Percentiles rank a stretch among this genome's conserved stretches.
Evolutionary conservation across 164 flowering plant species (phyloP).

Genomic region (Taxillus chinensis): DNA sequence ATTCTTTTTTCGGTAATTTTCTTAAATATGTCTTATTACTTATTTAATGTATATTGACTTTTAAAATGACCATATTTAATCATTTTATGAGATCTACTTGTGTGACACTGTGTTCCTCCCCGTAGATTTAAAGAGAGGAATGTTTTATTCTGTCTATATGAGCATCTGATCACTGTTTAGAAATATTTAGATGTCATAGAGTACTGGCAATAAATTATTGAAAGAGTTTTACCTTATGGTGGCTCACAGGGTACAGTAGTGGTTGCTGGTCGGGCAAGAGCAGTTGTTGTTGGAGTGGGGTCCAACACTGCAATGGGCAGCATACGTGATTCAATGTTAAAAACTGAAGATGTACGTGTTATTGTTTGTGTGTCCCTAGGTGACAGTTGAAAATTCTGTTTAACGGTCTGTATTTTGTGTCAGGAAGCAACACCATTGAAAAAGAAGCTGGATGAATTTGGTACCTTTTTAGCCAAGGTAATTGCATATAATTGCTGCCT

Average conservation of each 20-base stretch:
- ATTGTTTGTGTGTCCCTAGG: neutral
- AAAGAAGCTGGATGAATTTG: constrained; percentile 94
- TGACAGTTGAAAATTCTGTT: constrained; percentile 1
- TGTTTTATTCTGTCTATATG: neutral
- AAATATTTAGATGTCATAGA: neutral
- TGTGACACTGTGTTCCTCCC: neutral
- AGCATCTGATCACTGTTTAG: neutral
- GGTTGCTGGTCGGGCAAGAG: constrained; percentile 94
- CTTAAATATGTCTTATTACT: neutral
- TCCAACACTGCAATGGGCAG: constrained; percentile 96
- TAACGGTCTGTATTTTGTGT: constrained; percentile 11
- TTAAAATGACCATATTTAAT: neutral
- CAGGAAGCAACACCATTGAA: constrained; percentile 95
- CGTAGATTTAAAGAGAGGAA: neutral
- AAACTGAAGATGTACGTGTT: constrained; percentile 69
- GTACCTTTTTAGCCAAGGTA: constrained; percentile 97
- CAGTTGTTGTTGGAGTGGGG: constrained; percentile 90
- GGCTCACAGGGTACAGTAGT: constrained; percentile 78
- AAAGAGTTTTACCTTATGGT: constrained; percentile 2
- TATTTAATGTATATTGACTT: neutral
- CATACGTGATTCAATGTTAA: constrained; percentile 93
- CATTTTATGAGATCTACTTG: neutral
- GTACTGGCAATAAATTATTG: neutral
- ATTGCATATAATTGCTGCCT: constrained; percentile 7
- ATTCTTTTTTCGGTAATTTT: constrained; percentile 81